These are phyloP conservation scores for Russula olivacea DNA, from an alignment of 768 basidiomycete species.

Conservation along the genomic window DNA sequence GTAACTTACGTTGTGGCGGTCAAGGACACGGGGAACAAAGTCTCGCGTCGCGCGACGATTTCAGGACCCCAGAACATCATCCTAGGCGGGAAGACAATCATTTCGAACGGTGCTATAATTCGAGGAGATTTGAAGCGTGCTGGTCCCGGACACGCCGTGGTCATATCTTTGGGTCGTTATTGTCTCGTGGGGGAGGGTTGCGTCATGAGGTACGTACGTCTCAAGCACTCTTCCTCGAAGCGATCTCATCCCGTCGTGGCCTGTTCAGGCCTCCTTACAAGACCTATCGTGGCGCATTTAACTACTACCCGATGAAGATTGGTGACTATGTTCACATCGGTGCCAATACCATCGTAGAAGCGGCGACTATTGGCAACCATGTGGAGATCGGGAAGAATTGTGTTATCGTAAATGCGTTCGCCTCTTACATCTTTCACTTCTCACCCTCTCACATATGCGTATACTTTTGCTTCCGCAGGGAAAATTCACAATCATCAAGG, in stretches of 20 bases:
- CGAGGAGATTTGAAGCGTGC: slow-evolving; percentile 89
- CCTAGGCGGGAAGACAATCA: slow-evolving; percentile 94
- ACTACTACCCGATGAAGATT: slow-evolving; percentile 97
- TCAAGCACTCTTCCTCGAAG: neutral
- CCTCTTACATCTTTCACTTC: neutral
- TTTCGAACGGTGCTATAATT: slow-evolving; percentile 83
- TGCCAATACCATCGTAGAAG: slow-evolving; percentile 83
- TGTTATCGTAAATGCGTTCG: slow-evolving; percentile 61
- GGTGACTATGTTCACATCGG: slow-evolving; percentile 95
- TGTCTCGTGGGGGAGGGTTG: slow-evolving; percentile 87
- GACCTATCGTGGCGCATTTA: slow-evolving; percentile 85
- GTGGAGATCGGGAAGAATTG: slow-evolving; percentile 95
- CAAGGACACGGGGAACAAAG: slow-evolving; percentile 94
- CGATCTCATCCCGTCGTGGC: neutral
- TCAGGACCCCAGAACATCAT: slow-evolving; percentile 95
- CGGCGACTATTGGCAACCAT: slow-evolving; percentile 88
- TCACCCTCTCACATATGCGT: neutral
- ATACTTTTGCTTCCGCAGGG: slow-evolving; percentile 47
- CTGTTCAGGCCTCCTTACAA: slow-evolving; percentile 71
- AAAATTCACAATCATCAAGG: slow-evolving; percentile 94
- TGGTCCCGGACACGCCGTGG: slow-evolving; percentile 87
- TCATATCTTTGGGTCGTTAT: slow-evolving; percentile 89
- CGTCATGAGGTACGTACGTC: slow-evolving; percentile 71
- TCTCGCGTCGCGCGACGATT: slow-evolving; percentile 86
- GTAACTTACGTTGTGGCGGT: neutral